Evolutionary conservation across 2,329 filamentous ascomycete genomes (phyloP).

Genomic region (Fusarium sublunatum): DNA sequence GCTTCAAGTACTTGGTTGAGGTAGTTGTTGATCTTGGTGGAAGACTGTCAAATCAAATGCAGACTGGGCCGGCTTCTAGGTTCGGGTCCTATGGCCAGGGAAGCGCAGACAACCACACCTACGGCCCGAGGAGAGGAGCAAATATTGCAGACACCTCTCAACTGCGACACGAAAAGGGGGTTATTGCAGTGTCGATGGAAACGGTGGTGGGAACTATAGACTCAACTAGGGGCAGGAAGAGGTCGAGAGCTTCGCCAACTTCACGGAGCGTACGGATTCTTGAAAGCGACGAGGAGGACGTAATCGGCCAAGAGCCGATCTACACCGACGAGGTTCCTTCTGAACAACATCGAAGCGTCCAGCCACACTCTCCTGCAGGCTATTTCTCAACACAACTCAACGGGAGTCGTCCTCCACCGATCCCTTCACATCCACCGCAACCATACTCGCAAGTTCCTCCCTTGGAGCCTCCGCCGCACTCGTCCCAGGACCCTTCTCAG

Average conservation of each 20-base stretch:
- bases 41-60: constrained; percentile 78
- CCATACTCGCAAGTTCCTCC: constrained; percentile 51
- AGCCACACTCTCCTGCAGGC: constrained; percentile 36
- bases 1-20: constrained; percentile 93
- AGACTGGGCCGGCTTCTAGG: constrained; percentile 66
- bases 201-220: constrained; percentile 88
- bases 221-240: constrained; percentile 61
- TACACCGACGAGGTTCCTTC: constrained; percentile 40
- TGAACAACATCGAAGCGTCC: constrained; percentile 32
- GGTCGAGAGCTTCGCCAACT: constrained; percentile 40
- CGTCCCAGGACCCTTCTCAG: constrained; percentile 20
- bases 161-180: constrained; percentile 87
- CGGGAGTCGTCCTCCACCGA: constrained; percentile 51
- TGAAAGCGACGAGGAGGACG: constrained; percentile 50
- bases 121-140: constrained; percentile 54
- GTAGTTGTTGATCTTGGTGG: constrained; percentile 93
- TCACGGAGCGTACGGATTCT: constrained; percentile 45
- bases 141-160: constrained; percentile 89
- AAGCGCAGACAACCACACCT: constrained; percentile 46
- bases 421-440: constrained; percentile 38
- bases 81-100: constrained; percentile 50
- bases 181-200: constrained; percentile 89
- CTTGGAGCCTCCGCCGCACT: constrained; percentile 27
- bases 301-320: constrained; percentile 35
- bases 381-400: constrained; percentile 51